Evolutionary conservation across 1,284 basidiomycete genomes (phyloP).

Genomic region (Moesziomyces aphidis): DNA sequence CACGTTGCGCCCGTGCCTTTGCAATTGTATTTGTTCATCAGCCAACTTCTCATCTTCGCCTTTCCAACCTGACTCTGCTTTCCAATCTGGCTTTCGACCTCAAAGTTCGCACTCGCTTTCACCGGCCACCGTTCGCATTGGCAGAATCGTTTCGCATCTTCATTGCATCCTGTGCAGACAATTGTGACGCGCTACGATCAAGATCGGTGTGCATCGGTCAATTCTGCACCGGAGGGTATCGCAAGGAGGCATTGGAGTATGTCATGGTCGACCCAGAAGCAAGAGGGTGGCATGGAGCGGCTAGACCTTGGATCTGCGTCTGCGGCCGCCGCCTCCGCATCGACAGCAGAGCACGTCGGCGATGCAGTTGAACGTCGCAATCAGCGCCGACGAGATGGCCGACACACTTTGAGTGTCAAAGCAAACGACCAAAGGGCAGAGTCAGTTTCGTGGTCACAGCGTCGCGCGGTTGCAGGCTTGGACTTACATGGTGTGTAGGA

Average conservation of each 20-base stretch:
- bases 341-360: conserved; percentile 58
- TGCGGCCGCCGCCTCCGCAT: conserved; percentile 35
- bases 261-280: not conserved
- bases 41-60: no score
- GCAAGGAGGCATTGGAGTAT: not conserved
- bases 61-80: no score
- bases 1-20: not conserved
- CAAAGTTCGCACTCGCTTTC: not conserved
- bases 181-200: no score
- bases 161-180: not conserved
- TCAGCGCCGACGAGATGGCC: conserved; percentile 39
- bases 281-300: not conserved
- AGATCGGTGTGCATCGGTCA: not conserved
- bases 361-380: conserved; percentile 56
- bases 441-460: not conserved
- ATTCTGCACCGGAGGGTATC: not conserved
- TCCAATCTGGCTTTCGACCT: no score
- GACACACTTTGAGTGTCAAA: conserved; percentile 26
- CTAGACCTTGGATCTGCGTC: conserved; percentile 37
- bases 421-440: not conserved
- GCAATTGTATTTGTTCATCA: conserved; percentile 1
- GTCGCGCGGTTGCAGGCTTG: no score
- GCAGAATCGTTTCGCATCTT: not conserved
- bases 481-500: conserved; percentile 55
- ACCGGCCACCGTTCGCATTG: not conserved